phyloP scores from a whole-genome alignment of 305 asterid genomes.

The Fraxinus floribunda region DNA sequence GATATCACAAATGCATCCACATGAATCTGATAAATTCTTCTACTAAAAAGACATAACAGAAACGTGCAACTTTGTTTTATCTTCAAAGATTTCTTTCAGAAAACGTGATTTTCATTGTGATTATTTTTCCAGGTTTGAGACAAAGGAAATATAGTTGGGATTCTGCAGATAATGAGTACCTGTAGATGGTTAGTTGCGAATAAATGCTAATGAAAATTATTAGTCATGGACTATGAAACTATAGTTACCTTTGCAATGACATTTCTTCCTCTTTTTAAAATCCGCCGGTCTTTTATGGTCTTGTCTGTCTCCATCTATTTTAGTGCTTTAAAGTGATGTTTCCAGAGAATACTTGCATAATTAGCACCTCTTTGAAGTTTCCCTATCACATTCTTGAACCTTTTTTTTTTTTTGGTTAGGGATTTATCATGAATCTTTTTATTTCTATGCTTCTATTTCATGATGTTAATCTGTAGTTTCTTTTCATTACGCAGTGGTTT shows the following conservation, averaged over 20 bases:
- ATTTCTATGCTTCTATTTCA: not conserved
- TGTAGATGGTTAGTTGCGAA: not conserved
- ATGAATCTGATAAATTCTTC: not conserved
- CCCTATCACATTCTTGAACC: not conserved
- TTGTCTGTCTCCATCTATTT: not conserved
- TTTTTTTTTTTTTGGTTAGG: not conserved
- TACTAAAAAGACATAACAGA: not conserved
- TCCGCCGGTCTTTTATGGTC: not conserved
- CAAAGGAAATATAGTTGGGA: not conserved
- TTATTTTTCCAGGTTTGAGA: not conserved
- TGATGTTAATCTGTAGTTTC: not conserved
- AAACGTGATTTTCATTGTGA: not conserved
- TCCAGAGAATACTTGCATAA: not conserved
- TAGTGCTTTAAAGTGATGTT: not conserved
- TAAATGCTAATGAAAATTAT: not conserved
- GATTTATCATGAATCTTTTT: not conserved
- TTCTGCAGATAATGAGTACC: not conserved
- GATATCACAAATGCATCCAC: not conserved
- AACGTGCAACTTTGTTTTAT: not conserved
- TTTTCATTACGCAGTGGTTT: not conserved
- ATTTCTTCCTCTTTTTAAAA: not conserved
- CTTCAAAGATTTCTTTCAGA: not conserved
- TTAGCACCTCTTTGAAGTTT: not conserved
- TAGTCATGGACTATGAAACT: not conserved
- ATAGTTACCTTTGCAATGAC: not conserved